phyloP scores from a whole-genome alignment of 129 eudicot genomes.

The Erigeron canadensis region DNA sequence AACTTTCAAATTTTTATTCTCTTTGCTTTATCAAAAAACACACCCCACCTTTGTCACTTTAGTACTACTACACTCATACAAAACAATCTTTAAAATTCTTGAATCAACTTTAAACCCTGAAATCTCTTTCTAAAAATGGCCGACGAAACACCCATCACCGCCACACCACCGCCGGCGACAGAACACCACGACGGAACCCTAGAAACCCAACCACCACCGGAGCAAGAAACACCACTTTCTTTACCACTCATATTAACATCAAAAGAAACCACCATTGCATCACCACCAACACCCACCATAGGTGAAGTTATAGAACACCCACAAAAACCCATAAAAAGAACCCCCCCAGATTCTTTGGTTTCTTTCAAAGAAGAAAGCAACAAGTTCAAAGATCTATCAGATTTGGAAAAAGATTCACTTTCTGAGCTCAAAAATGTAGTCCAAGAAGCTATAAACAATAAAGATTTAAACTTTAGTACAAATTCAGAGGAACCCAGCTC shows the following conservation, averaged over 20 bases:
- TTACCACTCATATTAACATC: conserved; percentile 23
- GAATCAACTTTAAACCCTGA: conserved; percentile 20
- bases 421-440: conserved; percentile 42
- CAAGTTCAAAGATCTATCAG: conserved; percentile 47
- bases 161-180: conserved; percentile 16
- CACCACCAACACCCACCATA: conserved; percentile 13
- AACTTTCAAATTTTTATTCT: no score
- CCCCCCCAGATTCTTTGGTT: conserved; percentile 42
- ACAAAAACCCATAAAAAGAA: conserved; percentile 21
- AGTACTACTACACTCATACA: background rate
- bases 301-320: conserved; percentile 33
- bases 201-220: conserved; percentile 19
- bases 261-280: conserved; percentile 25
- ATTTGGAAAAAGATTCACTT: conserved; percentile 38
- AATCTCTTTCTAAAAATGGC: conserved; percentile 23
- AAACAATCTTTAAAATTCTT: background rate
- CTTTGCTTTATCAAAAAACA: background rate
- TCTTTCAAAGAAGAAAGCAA: conserved; percentile 67
- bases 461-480: conserved; percentile 33
- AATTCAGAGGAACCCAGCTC: conserved; percentile 34
- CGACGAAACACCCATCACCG: conserved; percentile 29
- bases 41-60: background rate
- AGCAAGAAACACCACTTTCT: conserved; percentile 26
- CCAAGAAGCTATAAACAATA: conserved; percentile 43
- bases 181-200: conserved; percentile 1